Evolutionary conservation across 23 red algal species (phyloP).

Genomic region (Gracilaria domingensis): DNA sequence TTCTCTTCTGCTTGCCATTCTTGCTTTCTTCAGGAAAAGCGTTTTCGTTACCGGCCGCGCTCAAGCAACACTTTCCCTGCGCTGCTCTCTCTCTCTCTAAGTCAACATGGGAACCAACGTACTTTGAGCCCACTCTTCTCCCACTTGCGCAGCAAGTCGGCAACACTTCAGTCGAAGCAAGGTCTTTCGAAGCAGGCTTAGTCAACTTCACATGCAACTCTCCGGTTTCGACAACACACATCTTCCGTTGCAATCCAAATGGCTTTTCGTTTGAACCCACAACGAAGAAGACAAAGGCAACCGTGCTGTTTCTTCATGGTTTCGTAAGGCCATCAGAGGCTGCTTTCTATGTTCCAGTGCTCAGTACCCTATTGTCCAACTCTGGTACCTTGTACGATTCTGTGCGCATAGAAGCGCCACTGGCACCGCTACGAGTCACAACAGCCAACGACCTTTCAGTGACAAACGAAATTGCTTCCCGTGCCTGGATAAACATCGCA

Average conservation of each 20-base stretch:
- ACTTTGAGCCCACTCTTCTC: conserved; percentile 22
- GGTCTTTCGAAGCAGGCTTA: background rate
- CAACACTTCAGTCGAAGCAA: conserved; percentile 3
- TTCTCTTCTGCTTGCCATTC: background rate
- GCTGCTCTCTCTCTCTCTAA: background rate
- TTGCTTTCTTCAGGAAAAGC: background rate
- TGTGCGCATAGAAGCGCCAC: background rate
- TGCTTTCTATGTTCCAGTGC: conserved; percentile 9
- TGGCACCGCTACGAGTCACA: background rate
- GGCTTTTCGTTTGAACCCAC: conserved; percentile 18
- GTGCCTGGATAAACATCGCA: background rate
- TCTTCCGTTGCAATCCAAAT: conserved; percentile 28
- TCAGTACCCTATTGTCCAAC: background rate
- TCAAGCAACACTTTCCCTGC: conserved; percentile 24
- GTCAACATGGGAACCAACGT: conserved; percentile 12
- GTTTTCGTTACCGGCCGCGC: background rate
- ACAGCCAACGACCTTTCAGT: background rate
- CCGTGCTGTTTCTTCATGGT: conserved; percentile 13
- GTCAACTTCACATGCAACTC: conserved; percentile 21
- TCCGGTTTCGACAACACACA: background rate
- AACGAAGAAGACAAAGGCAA: conserved; percentile 9
- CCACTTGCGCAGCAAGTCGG: background rate
- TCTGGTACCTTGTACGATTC: conserved; percentile 5
- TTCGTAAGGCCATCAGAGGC: conserved; percentile 5
- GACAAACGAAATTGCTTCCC: background rate